Evolutionary conservation across 208 protist genomes (phyloP), one percentile per base, ranked within the genome.

Genomic region (Leptomonas pyrrhocoris): DNA sequence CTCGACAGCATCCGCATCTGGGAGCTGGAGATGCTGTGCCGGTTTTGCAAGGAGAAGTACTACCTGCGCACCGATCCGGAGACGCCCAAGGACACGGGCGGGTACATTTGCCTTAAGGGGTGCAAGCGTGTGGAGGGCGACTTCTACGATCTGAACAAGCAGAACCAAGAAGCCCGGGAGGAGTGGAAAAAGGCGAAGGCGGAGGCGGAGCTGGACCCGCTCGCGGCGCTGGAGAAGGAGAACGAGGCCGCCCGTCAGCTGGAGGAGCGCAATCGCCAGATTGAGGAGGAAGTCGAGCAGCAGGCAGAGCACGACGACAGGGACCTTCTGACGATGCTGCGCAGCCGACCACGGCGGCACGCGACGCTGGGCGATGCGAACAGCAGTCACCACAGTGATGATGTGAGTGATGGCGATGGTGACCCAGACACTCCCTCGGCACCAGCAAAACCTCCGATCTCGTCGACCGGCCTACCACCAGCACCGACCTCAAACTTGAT

Each of bases 61-160:
- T 92, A 85, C 53, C 76, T 94, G 25, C 81, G 45, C 43, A 94
- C 89, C 28, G 89, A 92, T 68, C 85, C 85, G 6, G 84, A 89
- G 59, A 94, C 89, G 5, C 77, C 89, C 9, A 94, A 94, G 76
- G 62, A 88, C 12, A 94, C 89, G 51, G 89, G 89, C 51, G 89
- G 89, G 15, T 94, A 94, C 74, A 79, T 83, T 55, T 94, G 89
- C 71, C 83, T 56, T 19, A 71, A 75, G 27, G 81, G 81, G 48
- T 94, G 89, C 64, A 77, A 75, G 63, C 84, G 89, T 34, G 82
- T 73, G 23, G 79, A 85, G 46, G 89, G 89, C 16, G 89, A 94
- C 62, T 90, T 88, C 58, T 81, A 80, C 56, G 82, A 74, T 12
- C 77, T 81, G 45, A 94, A 94, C 67, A 70, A 81, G 36, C 79